Base-by-base conservation (phyloP, 2,329 filamentous ascomycete species). In the Beauveria medogensis region DNA sequence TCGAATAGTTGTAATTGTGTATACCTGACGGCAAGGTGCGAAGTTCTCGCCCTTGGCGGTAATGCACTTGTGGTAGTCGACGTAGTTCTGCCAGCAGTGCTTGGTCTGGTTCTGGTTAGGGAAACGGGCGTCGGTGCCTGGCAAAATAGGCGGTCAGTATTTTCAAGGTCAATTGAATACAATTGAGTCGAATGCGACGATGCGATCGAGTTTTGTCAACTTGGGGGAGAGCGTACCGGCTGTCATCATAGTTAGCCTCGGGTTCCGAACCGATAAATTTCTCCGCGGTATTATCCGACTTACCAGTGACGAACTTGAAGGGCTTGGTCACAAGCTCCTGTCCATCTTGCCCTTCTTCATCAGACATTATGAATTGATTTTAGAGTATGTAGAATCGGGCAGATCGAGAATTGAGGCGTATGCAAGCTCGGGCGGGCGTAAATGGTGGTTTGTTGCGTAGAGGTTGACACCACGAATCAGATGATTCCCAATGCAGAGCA, bases 51-150 rank as follows among this genome's bases (percentile, higher is more conserved):
- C 93, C 86, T 97, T 97, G 80, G 92, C 93, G 75, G 88, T 82
- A 79, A 97, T 92, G 84, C 94, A 99, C 86, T 99, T 99, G 88
- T 99, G 91, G 85, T 99, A 97, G 80, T 99, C 94, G 82, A 99
- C 94, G 81, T 99, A 99, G 86, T 99, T 99, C 79, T 99, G 95
- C 94, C 94, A 99, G 91, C 94, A 99, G 87, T 99, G 92, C 89
- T 97, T 97, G 80, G 92, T 89, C 82, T 94, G 91, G 83, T 99
- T 99, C 83, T 87, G 82, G 84, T 99, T 96, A 74, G 94, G 94
- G 83, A 97, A 99, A 78, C 94, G 93, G 79, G 94, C 94, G 77
- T 99, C 94, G 82, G 95, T 96, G 83, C 94, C 94, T 97, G 44
- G 47, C 14, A 51, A 55, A 40, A 8, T 30, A 6, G 20, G 4